Evolutionary conservation across 495 filamentous ascomycete species (phyloP).

Genomic region (Chaetomium fimeti): DNA sequence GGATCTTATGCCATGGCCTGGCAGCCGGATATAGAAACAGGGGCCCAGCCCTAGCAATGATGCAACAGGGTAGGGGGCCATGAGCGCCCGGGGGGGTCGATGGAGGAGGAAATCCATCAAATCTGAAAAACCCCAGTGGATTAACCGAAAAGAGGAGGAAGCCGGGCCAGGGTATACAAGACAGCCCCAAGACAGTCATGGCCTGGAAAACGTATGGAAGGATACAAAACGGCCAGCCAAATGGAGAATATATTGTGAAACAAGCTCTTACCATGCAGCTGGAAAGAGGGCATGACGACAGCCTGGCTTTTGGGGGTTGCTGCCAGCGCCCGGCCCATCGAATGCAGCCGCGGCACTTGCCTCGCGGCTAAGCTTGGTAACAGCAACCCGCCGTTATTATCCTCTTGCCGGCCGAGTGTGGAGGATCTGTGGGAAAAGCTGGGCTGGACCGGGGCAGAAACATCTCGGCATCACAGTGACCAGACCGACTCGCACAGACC

Average conservation of each 20-base stretch:
- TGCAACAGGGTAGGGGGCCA: constrained; percentile 45
- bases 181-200: constrained; percentile 37
- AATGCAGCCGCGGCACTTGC: constrained; percentile 28
- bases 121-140: constrained; percentile 35
- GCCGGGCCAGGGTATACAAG: constrained; percentile 28
- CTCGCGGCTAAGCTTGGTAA: constrained; percentile 23
- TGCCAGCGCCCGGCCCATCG: constrained; percentile 17
- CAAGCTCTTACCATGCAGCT: constrained; percentile 48
- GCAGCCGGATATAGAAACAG: constrained; percentile 52
- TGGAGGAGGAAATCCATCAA: constrained; percentile 32
- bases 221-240: constrained; percentile 46
- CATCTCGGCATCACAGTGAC: constrained; percentile 4
- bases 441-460: constrained; percentile 14
- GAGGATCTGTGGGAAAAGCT: constrained; percentile 16
- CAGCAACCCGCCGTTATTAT: constrained; percentile 11
- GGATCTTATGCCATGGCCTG: constrained; percentile 57
- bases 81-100: constrained; percentile 40
- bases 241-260: constrained; percentile 50
- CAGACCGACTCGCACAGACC: neutral
- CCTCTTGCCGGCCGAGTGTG: constrained; percentile 12
- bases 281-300: constrained; percentile 48
- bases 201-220: constrained; percentile 47
- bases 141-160: constrained; percentile 43
- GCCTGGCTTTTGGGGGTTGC: constrained; percentile 37
- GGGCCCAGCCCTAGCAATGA: constrained; percentile 49